Evolutionary conservation across 108 stramenopile species (phyloP), one percentile per base, ranked within the genome.

Genomic region (Fistulifera solaris): DNA sequence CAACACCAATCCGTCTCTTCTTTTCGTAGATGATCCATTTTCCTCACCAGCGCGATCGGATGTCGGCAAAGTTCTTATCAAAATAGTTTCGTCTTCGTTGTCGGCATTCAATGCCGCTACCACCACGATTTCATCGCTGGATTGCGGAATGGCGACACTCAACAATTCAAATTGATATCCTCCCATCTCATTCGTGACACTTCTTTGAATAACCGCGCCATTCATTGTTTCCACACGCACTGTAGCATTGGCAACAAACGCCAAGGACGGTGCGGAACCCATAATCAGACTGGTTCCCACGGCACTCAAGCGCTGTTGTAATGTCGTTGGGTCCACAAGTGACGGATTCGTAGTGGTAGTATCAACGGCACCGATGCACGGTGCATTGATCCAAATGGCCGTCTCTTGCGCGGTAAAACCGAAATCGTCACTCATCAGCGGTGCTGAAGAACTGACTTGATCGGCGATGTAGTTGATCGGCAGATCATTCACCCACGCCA

Each of bases 401-500:
- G 49, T 35, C 8, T 3, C 23, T 25, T 55, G 55, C 16, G 21
- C 28, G 4, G 52, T 11, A 42, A 59, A 58, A 15, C 65, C 65
- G 18, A n/a, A 27, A 12, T 52, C 45, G 16, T 14, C 27, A 24
- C 19, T 27, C 31, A 35, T 6, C 31, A 35, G 8, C 6, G 31
- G 31, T 8, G 3, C 31, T 8, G 31, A 35, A 23, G 50, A 59
- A 31, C 54, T 56, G 4, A 52, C 26, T 27, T 66, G 38, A 59
- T 66, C 65, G 51, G 65, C 65, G 6, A 27, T 16, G 17, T 56
- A 66, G 58, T 66, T 52, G 27, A 66, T 59, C 31, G 65, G 65
- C 27, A 59, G 10, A 45, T 59, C 58, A 1, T 47, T 59, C 17
- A 45, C 65, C 65, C 65, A 66, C n/a, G 11, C 26, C 1, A 66